Base-by-base conservation (phyloP, 2,329 filamentous ascomycete species). In the Aureobasidium sp. region DNA sequence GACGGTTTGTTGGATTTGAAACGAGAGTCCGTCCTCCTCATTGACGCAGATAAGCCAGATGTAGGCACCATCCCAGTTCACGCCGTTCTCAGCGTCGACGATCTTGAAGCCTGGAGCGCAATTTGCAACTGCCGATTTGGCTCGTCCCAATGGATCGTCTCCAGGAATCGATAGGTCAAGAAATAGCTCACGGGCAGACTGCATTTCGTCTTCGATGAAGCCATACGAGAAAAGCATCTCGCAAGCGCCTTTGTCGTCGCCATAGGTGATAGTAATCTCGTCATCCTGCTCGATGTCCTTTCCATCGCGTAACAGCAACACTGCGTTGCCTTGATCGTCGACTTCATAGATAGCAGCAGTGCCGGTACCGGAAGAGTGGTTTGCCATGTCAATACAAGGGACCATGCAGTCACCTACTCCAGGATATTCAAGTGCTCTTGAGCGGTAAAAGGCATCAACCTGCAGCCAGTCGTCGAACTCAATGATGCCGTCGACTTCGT, bases 151-250 rank as follows among this genome's bases (percentile, higher is more conserved):
- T 0, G 91, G 90, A 68, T 87, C 85, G 69, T 96, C 90, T 61
- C 90, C 85, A 0, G 84, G 81, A 27, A 92, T 82, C 2, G 82
- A 77, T 9, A 86, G 70, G 66, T 91, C 87, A 44, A 87, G 73
- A 61, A 85, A 83, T 14, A 87, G 72, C 61, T 81, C 80, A 53
- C 76, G 78, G 2, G 84, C 83, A 59, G 78, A 78, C 0, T 69
- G 68, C 68, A 77, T 76, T 3, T 65, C 61, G 41, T 77, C 74
- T 57, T 84, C 81, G n/a, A 97, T 82, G 69, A 99, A 97, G 0
- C 94, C 94, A 69, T 99, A 99, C 48, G 88, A 96, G 75, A 97
- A 97, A 2, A 97, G 80, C 87, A 96, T 96, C 74, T 97, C 93
- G 36, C 91, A 91, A 3, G 90, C 88, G 1, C 90, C 85, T 74